Conservation (phyloP, 2,329 filamentous ascomycete genomes). For the Malbranchea zuffiana region DNA sequence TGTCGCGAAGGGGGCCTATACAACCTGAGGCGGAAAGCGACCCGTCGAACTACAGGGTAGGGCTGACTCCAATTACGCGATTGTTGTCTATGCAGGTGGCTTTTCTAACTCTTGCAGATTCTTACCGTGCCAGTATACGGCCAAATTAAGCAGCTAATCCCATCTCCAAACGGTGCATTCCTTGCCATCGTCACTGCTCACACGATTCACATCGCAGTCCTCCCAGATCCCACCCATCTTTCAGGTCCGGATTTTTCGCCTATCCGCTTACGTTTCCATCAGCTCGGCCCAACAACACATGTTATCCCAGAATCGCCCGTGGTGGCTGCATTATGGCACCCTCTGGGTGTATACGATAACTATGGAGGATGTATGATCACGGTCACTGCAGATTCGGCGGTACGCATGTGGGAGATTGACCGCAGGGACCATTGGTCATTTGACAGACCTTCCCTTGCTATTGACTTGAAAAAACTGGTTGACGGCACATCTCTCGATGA, state of each 20-base stretch:
- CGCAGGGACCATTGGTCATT: conserved; percentile 78
- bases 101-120: conserved; percentile 39
- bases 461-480: conserved; percentile 80
- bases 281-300: conserved; percentile 84
- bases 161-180: conserved; percentile 71
- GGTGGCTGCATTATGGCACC: conserved; percentile 81
- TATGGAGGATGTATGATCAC: conserved; percentile 75
- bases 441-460: conserved; percentile 66
- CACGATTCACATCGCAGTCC: conserved; percentile 75
- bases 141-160: conserved; percentile 71
- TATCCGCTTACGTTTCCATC: conserved; percentile 74
- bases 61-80: conserved; percentile 14
- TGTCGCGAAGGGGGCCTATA: too few species aligned
- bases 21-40: too few species aligned
- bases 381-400: conserved; percentile 74
- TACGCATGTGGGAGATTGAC: conserved; percentile 83
- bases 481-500: conserved; percentile 74
- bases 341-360: conserved; percentile 55
- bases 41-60: conserved; percentile 36
- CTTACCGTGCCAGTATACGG: conserved; percentile 69
- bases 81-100: conserved; percentile 1
- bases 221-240: conserved; percentile 71
- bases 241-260: conserved; percentile 55
- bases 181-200: conserved; percentile 79
- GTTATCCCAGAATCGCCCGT: conserved; percentile 75